A percentile compares a stretch with the other conserved stretches of the same genome.
Evolutionary conservation across 345 rosid species (phyloP).

Genomic region (Citrus medica): DNA sequence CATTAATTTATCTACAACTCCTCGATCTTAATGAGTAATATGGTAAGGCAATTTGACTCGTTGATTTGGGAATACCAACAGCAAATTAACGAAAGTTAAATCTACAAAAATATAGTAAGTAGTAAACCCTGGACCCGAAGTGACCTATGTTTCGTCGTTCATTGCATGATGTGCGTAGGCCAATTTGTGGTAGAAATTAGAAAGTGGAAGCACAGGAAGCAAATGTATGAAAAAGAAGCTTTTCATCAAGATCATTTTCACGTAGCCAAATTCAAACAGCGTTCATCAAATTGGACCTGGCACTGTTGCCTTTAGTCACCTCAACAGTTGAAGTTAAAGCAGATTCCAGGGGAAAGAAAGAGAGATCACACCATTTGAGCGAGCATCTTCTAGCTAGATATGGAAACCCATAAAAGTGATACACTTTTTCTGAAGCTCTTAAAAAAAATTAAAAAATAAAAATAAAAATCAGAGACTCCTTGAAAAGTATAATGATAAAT

Average conservation of each 20-base stretch:
- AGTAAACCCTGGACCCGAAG: too few species aligned
- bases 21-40: background rate
- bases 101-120: too few species aligned
- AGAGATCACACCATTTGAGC: constrained; percentile 22
- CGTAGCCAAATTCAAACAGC: constrained; percentile 16
- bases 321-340: constrained; percentile 33
- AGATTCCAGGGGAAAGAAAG: constrained; percentile 30
- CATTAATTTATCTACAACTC: background rate
- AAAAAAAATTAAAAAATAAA: background rate
- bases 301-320: constrained; percentile 37
- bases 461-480: background rate
- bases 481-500: constrained; percentile 47
- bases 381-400: constrained; percentile 49
- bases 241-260: constrained; percentile 16
- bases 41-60: background rate
- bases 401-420: constrained; percentile 39
- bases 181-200: constrained; percentile 2
- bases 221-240: constrained; percentile 28
- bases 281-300: constrained; percentile 20
- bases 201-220: constrained; percentile 20
- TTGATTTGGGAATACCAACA: background rate
- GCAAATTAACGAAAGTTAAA: background rate
- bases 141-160: background rate
- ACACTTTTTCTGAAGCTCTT: constrained; percentile 25
- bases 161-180: background rate